A percentile compares a stretch with the other conserved stretches of the same genome.
Evolutionary conservation across 495 filamentous ascomycete genomes (phyloP).

Genomic region (Trichoderma erinaceum): DNA sequence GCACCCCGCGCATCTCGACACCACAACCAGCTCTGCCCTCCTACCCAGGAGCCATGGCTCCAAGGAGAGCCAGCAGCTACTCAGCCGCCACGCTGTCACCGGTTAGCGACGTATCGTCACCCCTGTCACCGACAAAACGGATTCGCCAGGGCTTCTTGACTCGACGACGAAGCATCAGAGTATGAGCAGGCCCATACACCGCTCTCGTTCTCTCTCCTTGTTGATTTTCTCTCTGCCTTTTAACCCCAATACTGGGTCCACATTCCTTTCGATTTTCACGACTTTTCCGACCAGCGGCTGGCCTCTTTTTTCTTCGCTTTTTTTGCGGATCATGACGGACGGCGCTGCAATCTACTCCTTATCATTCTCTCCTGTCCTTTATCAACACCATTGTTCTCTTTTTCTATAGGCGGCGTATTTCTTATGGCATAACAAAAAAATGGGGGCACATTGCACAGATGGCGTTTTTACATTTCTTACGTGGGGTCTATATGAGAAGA

Average conservation of each 20-base stretch:
- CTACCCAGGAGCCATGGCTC: not conserved
- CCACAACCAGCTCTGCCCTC: not conserved
- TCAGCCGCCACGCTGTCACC: slow-evolving; percentile 3
- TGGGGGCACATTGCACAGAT: slow-evolving; percentile 4
- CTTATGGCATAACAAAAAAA: slow-evolving; percentile 11
- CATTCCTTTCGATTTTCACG: slow-evolving; percentile 2
- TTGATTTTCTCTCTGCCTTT: not conserved
- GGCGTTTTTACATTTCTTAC: not conserved
- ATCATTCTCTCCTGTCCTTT: not conserved
- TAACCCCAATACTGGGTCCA: not conserved
- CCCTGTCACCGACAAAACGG: slow-evolving; percentile 10
- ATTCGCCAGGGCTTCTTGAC: slow-evolving; percentile 8
- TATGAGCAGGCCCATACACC: slow-evolving; percentile 3
- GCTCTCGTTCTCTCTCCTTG: not conserved
- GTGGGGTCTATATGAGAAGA: not conserved
- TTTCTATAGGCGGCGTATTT: slow-evolving; percentile 2
- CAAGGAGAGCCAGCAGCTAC: slow-evolving; percentile 11
- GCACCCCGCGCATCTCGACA: not conserved
- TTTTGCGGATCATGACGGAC: not conserved
- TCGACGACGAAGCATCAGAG: slow-evolving; percentile 8
- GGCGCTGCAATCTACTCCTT: not conserved
- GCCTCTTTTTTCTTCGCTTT: not conserved
- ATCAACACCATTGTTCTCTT: not conserved
- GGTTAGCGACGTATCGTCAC: slow-evolving; percentile 2
- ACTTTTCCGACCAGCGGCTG: not conserved